Conservation (phyloP, 2,329 filamentous ascomycete genomes). For the Drechslerella coelobrocha region DNA sequence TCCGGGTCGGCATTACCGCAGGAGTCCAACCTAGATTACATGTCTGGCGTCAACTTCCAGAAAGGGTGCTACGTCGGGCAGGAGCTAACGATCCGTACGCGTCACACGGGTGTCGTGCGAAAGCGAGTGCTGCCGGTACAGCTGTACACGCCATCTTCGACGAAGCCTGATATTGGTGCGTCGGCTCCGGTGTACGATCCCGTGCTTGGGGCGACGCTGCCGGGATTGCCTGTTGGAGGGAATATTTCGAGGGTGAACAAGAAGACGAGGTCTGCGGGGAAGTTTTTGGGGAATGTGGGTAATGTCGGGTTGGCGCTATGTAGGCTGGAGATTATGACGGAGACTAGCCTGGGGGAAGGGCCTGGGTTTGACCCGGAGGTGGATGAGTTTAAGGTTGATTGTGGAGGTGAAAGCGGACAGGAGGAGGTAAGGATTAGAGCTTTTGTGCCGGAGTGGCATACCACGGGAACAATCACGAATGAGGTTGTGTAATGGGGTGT, state of each 20-base stretch:
- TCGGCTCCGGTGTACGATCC: conserved; percentile 41
- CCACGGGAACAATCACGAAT: conserved; percentile 40
- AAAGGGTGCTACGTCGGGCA: conserved; percentile 98
- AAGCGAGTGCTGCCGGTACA: conserved; percentile 85
- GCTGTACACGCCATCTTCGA: conserved; percentile 65
- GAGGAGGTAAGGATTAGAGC: conserved; percentile 71
- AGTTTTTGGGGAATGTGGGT: conserved; percentile 78
- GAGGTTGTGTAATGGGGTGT: conserved; percentile 24
- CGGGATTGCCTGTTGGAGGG: conserved; percentile 58
- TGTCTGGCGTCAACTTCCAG: conserved; percentile 84
- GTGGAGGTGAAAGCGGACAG: conserved; percentile 58
- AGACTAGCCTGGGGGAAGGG: conserved; percentile 72
- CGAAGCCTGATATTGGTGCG: conserved; percentile 25
- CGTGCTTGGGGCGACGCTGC: conserved; percentile 8
- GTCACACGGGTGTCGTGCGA: conserved; percentile 90
- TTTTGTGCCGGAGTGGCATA: conserved; percentile 80
- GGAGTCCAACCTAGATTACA: conserved; percentile 87
- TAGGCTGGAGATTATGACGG: conserved; percentile 88
- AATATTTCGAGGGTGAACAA: conserved; percentile 65
- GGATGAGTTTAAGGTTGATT: conserved; percentile 62
- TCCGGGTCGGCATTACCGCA: conserved; percentile 77
- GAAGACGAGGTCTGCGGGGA: conserved; percentile 76
- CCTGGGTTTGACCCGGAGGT: conserved; percentile 67
- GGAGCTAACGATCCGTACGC: conserved; percentile 92
- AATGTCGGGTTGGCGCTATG: conserved; percentile 88